A percentile compares a stretch with the other conserved stretches of the same genome.
These are phyloP conservation scores for Aspergillus coremiiformis DNA, from an alignment of 495 filamentous ascomycete species.

Conservation along the genomic window DNA sequence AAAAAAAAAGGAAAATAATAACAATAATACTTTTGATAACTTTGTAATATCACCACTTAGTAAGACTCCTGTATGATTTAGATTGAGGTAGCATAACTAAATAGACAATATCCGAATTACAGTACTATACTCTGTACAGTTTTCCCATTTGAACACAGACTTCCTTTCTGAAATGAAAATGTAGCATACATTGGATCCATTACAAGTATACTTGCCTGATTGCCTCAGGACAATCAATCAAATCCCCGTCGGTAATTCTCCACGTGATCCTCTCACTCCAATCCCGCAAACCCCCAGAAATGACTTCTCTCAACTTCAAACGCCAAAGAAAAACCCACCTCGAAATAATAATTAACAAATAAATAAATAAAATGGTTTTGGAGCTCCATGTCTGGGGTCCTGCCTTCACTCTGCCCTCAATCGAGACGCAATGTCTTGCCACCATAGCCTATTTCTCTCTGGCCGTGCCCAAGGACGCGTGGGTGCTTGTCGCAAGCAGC, in stretches of 20 bases:
- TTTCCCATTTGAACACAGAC: background rate
- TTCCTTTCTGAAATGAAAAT: background rate
- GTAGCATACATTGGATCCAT: background rate
- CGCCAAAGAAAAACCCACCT: constrained; percentile 8
- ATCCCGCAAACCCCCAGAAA: constrained; percentile 12
- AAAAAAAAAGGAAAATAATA: background rate
- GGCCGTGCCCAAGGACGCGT: constrained; percentile 50
- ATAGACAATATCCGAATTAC: too few relatives aligned
- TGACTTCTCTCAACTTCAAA: constrained; percentile 9
- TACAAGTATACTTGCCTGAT: background rate
- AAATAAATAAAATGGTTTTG: constrained; percentile 54
- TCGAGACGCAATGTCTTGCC: constrained; percentile 82
- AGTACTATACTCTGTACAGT: background rate
- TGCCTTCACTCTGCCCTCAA: constrained; percentile 77
- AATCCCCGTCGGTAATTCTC: background rate
- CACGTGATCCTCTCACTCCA: constrained; percentile 22
- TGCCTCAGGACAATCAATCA: constrained; percentile 1
- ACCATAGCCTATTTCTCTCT: constrained; percentile 63
- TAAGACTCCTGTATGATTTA: background rate
- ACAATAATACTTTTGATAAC: background rate
- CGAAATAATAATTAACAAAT: background rate
- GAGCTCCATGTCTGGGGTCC: constrained; percentile 91
- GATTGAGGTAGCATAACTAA: background rate
- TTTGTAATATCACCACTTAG: background rate
- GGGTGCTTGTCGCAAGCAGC: constrained; percentile 69